These are phyloP conservation scores for Teunomyces aglyptinius DNA, from an alignment of 805 yeast genomes.

Conservation along the genomic window DNA sequence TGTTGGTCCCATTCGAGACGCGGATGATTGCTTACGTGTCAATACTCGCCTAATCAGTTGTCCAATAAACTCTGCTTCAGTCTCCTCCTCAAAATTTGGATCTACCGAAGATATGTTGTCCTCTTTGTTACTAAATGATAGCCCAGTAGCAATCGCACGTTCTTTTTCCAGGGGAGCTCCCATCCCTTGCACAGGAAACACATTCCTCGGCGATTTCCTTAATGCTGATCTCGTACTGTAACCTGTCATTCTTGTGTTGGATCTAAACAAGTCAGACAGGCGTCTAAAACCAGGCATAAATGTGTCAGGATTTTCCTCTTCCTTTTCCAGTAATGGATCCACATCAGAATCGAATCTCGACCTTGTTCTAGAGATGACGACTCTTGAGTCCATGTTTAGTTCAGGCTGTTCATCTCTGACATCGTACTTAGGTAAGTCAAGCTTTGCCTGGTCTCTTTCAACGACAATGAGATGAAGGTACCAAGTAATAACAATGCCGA, in stretches of 20 bases:
- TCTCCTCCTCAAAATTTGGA: conserved; percentile 7
- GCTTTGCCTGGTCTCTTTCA: conserved; percentile 60
- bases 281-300: neutral
- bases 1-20: neutral
- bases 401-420: conserved; percentile 81
- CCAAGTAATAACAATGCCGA: conserved; percentile 65
- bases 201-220: conserved; percentile 63
- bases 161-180: conserved; percentile 61
- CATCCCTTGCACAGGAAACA: conserved; percentile 80
- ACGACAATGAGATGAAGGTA: conserved; percentile 71
- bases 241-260: conserved; percentile 11
- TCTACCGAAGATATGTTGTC: neutral
- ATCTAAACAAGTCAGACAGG: conserved; percentile 6
- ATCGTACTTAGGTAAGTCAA: conserved; percentile 67
- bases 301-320: neutral
- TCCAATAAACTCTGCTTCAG: conserved; percentile 22
- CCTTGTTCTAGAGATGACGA: conserved; percentile 43
- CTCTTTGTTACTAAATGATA: neutral
- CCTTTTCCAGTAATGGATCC: conserved; percentile 1
- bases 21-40: conserved; percentile 8
- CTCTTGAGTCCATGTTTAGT: conserved; percentile 73
- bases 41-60: conserved; percentile 17
- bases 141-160: conserved; percentile 50
- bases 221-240: conserved; percentile 2
- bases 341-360: conserved; percentile 7